Evolutionary conservation across 352 stramenopile species (phyloP).

Genomic region (Phytopythium chamaehyphon): DNA sequence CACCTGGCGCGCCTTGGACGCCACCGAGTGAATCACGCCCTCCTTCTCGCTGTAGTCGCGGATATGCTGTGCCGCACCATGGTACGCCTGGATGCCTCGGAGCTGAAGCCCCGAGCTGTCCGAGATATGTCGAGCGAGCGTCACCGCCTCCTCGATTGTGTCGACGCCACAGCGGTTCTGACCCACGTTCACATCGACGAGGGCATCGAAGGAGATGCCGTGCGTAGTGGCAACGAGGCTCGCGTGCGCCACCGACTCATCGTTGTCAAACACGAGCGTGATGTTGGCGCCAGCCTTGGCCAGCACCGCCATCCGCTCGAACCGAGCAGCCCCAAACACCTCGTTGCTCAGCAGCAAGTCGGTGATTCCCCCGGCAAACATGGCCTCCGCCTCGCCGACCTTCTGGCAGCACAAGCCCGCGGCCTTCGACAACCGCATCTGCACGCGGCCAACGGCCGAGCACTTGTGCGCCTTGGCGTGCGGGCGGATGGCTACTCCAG

Average conservation of each 20-base stretch:
- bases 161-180: conserved; percentile 73
- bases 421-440: conserved; percentile 42
- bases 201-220: no score
- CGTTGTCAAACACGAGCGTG: conserved; percentile 60
- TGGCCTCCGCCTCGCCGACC: conserved; percentile 65
- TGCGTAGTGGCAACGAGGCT: conserved; percentile 16
- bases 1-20: conserved; percentile 31
- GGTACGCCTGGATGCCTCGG: conserved; percentile 66
- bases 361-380: conserved; percentile 48
- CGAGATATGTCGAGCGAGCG: conserved; percentile 34
- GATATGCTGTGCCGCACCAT: conserved; percentile 71
- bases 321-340: conserved; percentile 36
- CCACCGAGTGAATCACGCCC: conserved; percentile 35
- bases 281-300: conserved; percentile 29
- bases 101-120: conserved; percentile 24
- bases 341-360: conserved; percentile 75
- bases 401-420: conserved; percentile 68
- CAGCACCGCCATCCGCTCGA: conserved; percentile 48
- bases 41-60: conserved; percentile 48
- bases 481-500: conserved; percentile 44
- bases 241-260: conserved; percentile 35
- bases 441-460: conserved; percentile 38
- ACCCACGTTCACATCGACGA: conserved; percentile 75
- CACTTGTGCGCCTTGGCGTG: conserved; percentile 78
- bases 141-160: conserved; percentile 34